Percentiles rank a stretch among this genome's conserved stretches.
Evolutionary conservation across 2,329 filamentous ascomycete species (phyloP).

Genomic region (Beauveria brongniartii): DNA sequence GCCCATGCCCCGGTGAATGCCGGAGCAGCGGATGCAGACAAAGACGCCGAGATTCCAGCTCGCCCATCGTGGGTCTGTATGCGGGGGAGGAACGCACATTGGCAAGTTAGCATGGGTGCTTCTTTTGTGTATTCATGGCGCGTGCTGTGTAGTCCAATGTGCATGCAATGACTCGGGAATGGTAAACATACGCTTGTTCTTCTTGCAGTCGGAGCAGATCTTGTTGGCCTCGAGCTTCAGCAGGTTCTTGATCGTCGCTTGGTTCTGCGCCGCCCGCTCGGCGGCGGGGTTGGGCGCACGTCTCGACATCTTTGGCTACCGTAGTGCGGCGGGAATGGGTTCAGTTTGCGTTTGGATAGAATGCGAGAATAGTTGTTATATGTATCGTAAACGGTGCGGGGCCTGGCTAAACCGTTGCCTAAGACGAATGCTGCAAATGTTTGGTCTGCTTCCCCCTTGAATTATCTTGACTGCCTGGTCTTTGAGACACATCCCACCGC

Average conservation of each 20-base stretch:
- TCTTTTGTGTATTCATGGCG: slow-evolving; percentile 3
- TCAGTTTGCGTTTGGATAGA: neutral
- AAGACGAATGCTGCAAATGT: slow-evolving; percentile 4
- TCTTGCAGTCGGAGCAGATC: slow-evolving; percentile 95
- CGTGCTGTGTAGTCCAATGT: neutral
- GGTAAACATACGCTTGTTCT: slow-evolving; percentile 75
- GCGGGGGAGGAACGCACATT: slow-evolving; percentile 9
- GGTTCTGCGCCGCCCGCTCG: slow-evolving; percentile 87
- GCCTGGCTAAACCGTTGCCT: slow-evolving; percentile 8
- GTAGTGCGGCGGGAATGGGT: neutral
- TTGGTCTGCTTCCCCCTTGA: slow-evolving; percentile 1
- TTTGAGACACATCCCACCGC: slow-evolving; percentile 8
- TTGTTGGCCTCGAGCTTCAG: slow-evolving; percentile 95
- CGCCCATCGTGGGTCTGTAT: slow-evolving; percentile 88
- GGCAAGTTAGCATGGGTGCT: neutral
- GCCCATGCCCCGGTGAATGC: slow-evolving; percentile 97
- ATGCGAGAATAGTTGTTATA: neutral
- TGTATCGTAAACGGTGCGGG: neutral
- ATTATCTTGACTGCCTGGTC: slow-evolving; percentile 10
- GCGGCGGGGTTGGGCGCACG: slow-evolving; percentile 68
- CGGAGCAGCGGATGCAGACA: slow-evolving; percentile 95
- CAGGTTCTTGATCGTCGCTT: slow-evolving; percentile 86
- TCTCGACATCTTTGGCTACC: slow-evolving; percentile 58
- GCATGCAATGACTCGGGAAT: neutral
- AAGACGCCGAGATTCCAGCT: slow-evolving; percentile 98